Base-by-base conservation (phyloP, 2,329 filamentous ascomycete genomes). In the Neofusicoccum parvum region DNA sequence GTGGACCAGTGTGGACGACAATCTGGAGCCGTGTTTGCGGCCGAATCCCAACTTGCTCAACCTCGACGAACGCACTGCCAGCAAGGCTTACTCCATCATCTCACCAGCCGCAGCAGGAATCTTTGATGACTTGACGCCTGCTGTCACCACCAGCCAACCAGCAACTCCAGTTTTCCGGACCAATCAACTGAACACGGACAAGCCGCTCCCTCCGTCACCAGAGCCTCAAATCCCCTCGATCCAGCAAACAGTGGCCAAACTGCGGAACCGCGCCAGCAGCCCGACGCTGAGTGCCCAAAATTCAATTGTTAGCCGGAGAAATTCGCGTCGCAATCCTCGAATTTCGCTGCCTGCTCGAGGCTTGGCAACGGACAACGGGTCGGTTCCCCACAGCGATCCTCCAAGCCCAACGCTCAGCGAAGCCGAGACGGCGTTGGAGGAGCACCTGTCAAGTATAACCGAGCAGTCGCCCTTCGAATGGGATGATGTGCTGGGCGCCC, bases 351-450 rank as follows among this genome's bases (percentile, higher is more conserved):
- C 59, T 10, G 34, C 45, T 11, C n/a, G 62, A 2, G 27, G 39
- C 48, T 45, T 54, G 37, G 50, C 62, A 17, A 37, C 48, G 39
- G 62, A 46, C 37, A 64, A 54, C 23, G 39, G 48, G 1, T 54
- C 50, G 60, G 60, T 41, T 63, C 65, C 60, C 65, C 65, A 49
- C 49, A 56, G 49, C n/a, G 50, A 43, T 62, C 50, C 56, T 20
- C 48, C 70, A 17, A 83, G 79, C 65, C 81, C 81, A n/a, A 82
- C 81, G 0, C 71, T 82, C 54, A 83, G 80, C 66, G 78, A 83
- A 70, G 80, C 80, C 10, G 80, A 80, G 68, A 69, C 78, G 41
- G 68, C 73, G 27, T 69, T 78, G 20, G 71, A 76, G 36, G 68
- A 70, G 62, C 67, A 68, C 23, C 49, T 68, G 56, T 64, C 56